Evolutionary conservation across 2,329 filamentous ascomycete species (phyloP).

Genomic region (Cercospora canescens): DNA sequence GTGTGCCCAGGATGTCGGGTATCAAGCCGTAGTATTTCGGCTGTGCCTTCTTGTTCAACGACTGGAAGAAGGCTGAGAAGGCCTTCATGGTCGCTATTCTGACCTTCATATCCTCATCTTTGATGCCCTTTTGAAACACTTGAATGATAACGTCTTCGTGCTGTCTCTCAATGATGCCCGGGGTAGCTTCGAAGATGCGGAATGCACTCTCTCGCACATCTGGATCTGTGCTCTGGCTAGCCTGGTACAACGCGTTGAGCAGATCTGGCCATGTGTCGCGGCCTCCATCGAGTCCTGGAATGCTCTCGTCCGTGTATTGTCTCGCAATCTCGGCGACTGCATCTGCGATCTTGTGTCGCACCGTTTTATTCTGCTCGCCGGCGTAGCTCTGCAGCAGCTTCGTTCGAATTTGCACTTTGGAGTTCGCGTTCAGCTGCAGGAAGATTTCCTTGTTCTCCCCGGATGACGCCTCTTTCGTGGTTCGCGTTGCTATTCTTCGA

Average conservation of each 20-base stretch:
- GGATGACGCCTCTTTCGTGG: constrained; percentile 68
- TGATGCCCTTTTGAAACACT: constrained; percentile 90
- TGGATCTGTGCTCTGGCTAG: constrained; percentile 81
- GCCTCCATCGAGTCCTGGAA: constrained; percentile 31
- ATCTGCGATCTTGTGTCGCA: constrained; percentile 95
- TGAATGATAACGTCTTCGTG: constrained; percentile 87
- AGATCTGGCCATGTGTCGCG: constrained; percentile 81
- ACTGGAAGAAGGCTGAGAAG: constrained; percentile 94
- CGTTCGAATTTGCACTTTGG: constrained; percentile 75
- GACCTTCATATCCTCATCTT: constrained; percentile 82
- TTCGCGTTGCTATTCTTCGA: constrained; percentile 87
- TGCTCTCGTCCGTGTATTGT: constrained; percentile 80
- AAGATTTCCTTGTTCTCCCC: constrained; percentile 81
- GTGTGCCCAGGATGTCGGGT: constrained; percentile 88
- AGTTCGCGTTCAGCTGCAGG: constrained; percentile 71
- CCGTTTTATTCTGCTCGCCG: constrained; percentile 68
- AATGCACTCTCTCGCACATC: constrained; percentile 90
- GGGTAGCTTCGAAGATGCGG: constrained; percentile 92
- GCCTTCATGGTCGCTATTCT: constrained; percentile 94
- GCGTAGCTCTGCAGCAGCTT: constrained; percentile 79
- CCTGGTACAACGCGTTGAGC: constrained; percentile 79
- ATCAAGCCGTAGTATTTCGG: constrained; percentile 84
- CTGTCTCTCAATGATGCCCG: constrained; percentile 92
- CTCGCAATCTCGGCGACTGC: constrained; percentile 94
- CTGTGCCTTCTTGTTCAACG: constrained; percentile 83